Conservation (phyloP, 2,329 filamentous ascomycete species). For the Raffaelea ambrosiae region DNA sequence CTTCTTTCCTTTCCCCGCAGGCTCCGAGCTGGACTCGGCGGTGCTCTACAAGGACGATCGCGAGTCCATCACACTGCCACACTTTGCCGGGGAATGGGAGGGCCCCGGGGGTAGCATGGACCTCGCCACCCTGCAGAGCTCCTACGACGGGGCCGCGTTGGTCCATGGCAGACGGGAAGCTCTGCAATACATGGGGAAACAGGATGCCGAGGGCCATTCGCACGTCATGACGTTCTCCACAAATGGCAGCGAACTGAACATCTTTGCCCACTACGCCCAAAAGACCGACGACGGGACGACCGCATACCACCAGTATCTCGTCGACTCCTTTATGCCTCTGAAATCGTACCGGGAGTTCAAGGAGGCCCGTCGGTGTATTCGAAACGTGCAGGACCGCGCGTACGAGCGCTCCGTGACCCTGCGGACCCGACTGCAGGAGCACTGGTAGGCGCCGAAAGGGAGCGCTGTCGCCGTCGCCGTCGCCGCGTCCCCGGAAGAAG, state of each 20-base stretch:
- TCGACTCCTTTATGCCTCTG: slow-evolving; percentile 9
- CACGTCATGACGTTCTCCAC: slow-evolving; percentile 18
- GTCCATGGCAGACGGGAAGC: slow-evolving; percentile 18
- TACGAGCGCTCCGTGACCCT: too few relatives aligned
- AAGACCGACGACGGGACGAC: neutral
- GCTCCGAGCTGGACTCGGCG: slow-evolving; percentile 9
- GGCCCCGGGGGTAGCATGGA: slow-evolving; percentile 7
- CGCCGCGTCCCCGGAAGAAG: too few relatives aligned
- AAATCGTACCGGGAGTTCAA: slow-evolving; percentile 1
- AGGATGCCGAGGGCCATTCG: slow-evolving; percentile 13
- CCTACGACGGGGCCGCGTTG: slow-evolving; percentile 18
- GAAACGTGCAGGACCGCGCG: slow-evolving; percentile 8
- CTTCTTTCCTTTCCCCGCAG: slow-evolving; percentile 9
- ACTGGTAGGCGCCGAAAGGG: too few relatives aligned
- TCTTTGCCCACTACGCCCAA: slow-evolving; percentile 19
- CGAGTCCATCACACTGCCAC: slow-evolving; percentile 17
- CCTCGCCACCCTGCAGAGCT: slow-evolving; percentile 4
- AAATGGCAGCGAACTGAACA: slow-evolving; percentile 16
- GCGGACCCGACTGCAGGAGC: too few relatives aligned
- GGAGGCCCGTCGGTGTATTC: slow-evolving; percentile 1
- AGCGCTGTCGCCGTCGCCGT: too few relatives aligned
- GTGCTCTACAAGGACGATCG: slow-evolving; percentile 11
- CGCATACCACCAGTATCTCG: slow-evolving; percentile 16
- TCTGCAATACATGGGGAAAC: slow-evolving; percentile 12
- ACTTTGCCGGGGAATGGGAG: slow-evolving; percentile 19